Evolutionary conservation across 768 basidiomycete species (phyloP), one percentile per base, ranked within the genome.

Genomic region (Boletus sp.): DNA sequence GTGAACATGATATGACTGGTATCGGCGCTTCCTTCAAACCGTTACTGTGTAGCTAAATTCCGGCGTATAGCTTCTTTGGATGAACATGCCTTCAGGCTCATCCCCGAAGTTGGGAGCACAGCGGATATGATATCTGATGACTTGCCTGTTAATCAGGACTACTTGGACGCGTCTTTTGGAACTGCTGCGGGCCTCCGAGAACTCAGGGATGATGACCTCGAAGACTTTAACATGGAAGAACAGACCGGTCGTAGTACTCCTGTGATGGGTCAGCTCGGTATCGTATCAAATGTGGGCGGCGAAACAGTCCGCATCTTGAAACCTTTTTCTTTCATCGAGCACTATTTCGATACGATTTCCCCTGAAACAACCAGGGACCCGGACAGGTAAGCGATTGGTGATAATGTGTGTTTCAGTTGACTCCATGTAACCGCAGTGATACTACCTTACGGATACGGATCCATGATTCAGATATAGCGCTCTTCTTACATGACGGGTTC

Each of bases 81-180:
- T 51, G 87, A 93, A 53, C 71, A 87, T 34, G 90, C 93, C 2
- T 97, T 96, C 74, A 80, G 76, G 47, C 76, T 74, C 40, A 65
- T 85, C 7, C 92, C 92, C 2, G 87, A 92, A 59, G 76, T 96
- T 39, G 87, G 88, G 21, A 80, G 83, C 10, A 80, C 84, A 9
- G 85, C 90, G 14, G 96, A 98, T 70, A 85, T 97, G 84, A 87
- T 98, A 53, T 75, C 78, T 32, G 96, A 98, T 62, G 94, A 98
- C 67, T 75, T 98, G 9, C 96, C 96, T 0, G 88, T 79, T 21
- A 96, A 98, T 68, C 72, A 78, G 44, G 90, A 94, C 64, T 98
- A 95, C 64, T 76, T 98, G 43, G 91, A 93, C 59, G 83, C 81
- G 49, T 87, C 90, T 4, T 90, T 91, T 58, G 85, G 88, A 38